Evolutionary conservation across 2,329 filamentous ascomycete species (phyloP).

Genomic region (Neofusicoccum laricinum): DNA sequence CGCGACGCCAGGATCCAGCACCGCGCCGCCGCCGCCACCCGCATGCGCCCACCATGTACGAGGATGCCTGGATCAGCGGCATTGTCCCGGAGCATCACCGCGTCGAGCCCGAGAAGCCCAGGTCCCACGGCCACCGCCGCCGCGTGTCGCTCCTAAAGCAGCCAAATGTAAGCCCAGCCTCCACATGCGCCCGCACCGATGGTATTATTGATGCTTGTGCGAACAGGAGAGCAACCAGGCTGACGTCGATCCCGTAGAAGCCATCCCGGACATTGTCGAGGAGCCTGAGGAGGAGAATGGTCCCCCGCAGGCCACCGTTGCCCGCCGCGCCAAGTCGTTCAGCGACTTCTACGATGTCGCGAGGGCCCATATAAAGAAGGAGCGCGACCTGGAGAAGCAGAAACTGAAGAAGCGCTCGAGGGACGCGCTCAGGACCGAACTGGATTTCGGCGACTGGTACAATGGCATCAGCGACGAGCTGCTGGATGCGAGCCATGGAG

Average conservation of each 20-base stretch:
- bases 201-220: constrained; percentile 43
- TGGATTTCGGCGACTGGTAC: constrained; percentile 61
- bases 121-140: constrained; percentile 58
- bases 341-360: constrained; percentile 71
- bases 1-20: constrained; percentile 2
- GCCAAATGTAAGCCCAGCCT: constrained; percentile 45
- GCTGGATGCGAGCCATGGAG: constrained; percentile 76
- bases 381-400: constrained; percentile 42
- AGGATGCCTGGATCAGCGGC: constrained; percentile 77
- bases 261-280: constrained; percentile 59
- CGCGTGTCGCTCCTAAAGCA: constrained; percentile 65
- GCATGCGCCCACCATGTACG: constrained; percentile 60
- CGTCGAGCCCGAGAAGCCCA: constrained; percentile 50
- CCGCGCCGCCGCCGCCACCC: constrained; percentile 12
- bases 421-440: constrained; percentile 53
- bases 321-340: constrained; percentile 71
- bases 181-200: constrained; percentile 32
- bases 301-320: constrained; percentile 64
- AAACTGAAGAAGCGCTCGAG: constrained; percentile 38
- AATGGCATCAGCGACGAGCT: constrained; percentile 62
- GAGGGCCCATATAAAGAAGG: constrained; percentile 55
- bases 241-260: constrained; percentile 53
- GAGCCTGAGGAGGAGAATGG: constrained; percentile 54
- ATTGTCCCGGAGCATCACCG: constrained; percentile 58
- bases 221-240: constrained; percentile 55